phyloP scores from a whole-genome alignment of 2,329 filamentous ascomycete genomes.

The Arachnopeziza araneosa region DNA sequence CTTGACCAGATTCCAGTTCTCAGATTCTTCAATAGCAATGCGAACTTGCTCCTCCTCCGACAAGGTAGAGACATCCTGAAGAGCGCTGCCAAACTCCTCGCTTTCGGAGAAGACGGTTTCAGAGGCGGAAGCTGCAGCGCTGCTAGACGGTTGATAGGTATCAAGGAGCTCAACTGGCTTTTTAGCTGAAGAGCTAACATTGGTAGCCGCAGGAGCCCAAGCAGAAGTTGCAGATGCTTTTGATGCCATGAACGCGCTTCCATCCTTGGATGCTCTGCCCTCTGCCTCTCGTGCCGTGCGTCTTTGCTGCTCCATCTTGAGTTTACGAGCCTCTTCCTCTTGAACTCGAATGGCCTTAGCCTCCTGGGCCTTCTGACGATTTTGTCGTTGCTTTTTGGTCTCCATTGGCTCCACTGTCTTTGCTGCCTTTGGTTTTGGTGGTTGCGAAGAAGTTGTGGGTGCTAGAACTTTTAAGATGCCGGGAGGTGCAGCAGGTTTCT shows the following conservation, averaged over 20 bases:
- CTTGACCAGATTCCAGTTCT: conserved; percentile 54
- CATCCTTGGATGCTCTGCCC: conserved; percentile 78
- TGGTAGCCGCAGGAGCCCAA: conserved; percentile 34
- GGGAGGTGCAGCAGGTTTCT: conserved; percentile 61
- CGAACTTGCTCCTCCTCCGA: conserved; percentile 60
- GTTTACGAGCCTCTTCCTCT: conserved; percentile 72
- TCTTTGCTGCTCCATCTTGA: conserved; percentile 74
- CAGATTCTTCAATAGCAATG: conserved; percentile 46
- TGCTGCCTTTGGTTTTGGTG: conserved; percentile 58
- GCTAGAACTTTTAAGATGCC: conserved; percentile 71
- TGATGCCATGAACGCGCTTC: conserved; percentile 51
- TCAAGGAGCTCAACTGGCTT: conserved; percentile 47
- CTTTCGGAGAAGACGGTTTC: conserved; percentile 16
- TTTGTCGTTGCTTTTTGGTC: conserved; percentile 94
- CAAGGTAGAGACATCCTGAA: conserved; percentile 20
- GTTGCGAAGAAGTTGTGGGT: conserved; percentile 48
- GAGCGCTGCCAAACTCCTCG: conserved; percentile 13
- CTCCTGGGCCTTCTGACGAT: conserved; percentile 80
- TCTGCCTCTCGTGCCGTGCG: conserved; percentile 76
- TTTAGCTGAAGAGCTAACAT: conserved; percentile 28
- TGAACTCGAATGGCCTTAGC: conserved; percentile 70
- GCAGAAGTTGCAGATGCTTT: conserved; percentile 38
- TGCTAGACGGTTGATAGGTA: conserved; percentile 44
- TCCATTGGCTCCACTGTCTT: conserved; percentile 58
- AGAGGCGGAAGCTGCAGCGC: conserved; percentile 14